Conservation (phyloP, 169 alveolate genomes). For the Cyclospora cayetanensis region DNA sequence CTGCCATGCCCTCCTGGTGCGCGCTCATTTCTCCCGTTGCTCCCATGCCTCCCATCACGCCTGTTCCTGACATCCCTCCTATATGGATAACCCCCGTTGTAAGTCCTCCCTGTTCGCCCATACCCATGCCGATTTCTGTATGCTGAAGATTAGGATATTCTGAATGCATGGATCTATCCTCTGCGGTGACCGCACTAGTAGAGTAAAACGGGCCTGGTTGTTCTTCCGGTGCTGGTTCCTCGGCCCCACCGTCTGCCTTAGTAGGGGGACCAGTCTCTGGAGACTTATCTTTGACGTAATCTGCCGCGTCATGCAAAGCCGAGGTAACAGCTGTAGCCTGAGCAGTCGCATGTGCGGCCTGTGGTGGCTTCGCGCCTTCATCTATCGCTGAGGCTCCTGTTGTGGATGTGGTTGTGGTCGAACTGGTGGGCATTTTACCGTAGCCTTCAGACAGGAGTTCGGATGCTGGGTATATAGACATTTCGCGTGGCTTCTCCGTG, state of each 20-base stretch:
- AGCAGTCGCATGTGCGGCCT: too few relatives aligned
- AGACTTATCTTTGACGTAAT: not conserved
- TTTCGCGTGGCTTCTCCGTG: too few relatives aligned
- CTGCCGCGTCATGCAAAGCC: not conserved
- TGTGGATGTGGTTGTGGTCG: not conserved
- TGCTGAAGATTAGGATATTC: too few relatives aligned
- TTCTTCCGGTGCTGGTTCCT: too few relatives aligned
- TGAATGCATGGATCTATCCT: not conserved
- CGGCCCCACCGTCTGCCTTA: too few relatives aligned
- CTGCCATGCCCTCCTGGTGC: not conserved
- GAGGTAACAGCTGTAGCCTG: too few relatives aligned
- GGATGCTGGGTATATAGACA: not conserved
- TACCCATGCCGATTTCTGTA: too few relatives aligned
- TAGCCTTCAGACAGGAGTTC: conserved; percentile 5
- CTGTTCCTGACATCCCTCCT: not conserved
- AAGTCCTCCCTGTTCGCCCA: too few relatives aligned
- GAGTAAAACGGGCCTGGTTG: too few relatives aligned
- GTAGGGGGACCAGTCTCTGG: conserved; percentile 20
- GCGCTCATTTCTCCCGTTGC: not conserved
- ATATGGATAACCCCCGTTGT: too few relatives aligned
- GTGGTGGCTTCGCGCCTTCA: too few relatives aligned
- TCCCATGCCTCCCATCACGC: not conserved
- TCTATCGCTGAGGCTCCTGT: not conserved
- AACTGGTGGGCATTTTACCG: not conserved
- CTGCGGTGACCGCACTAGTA: not conserved